Percentiles rank a stretch among this genome's conserved stretches.
phyloP scores from a whole-genome alignment of 345 rosid genomes.

The Salix viminalis region DNA sequence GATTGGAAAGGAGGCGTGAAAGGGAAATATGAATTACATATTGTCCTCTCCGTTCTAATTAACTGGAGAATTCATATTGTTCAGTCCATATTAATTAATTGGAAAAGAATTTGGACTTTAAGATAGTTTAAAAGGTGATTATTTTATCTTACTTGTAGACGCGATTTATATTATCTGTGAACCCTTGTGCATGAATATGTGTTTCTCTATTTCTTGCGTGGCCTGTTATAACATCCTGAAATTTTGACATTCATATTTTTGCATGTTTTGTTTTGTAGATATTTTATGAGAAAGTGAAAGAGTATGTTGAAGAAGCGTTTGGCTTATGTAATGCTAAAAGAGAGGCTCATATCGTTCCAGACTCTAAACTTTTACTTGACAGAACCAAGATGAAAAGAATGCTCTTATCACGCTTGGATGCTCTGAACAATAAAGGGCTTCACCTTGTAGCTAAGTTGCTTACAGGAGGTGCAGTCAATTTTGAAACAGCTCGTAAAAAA shows the following conservation, averaged over 20 bases:
- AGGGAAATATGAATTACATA: too few relatives aligned
- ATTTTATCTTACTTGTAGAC: too few relatives aligned
- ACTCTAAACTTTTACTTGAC: slow-evolving; percentile 19
- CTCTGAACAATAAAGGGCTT: slow-evolving; percentile 62
- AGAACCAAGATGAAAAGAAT: slow-evolving; percentile 24
- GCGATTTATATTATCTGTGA: too few relatives aligned
- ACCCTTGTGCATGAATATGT: neutral
- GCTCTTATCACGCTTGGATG: slow-evolving; percentile 41
- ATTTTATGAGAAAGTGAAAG: slow-evolving; percentile 53
- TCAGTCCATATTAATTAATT: too few relatives aligned
- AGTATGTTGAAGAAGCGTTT: slow-evolving; percentile 56
- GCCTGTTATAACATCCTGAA: neutral
- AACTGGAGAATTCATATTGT: too few relatives aligned
- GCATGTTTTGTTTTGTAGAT: slow-evolving; percentile 37
- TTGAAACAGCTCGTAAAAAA: slow-evolving; percentile 50
- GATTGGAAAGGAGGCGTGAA: too few relatives aligned
- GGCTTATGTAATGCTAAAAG: slow-evolving; percentile 34
- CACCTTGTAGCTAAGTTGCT: slow-evolving; percentile 47
- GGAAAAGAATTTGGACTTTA: too few relatives aligned
- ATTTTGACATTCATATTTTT: neutral
- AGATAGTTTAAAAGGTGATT: too few relatives aligned
- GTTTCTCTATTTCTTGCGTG: neutral
- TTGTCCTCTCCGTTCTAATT: too few relatives aligned
- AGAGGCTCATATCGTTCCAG: slow-evolving; percentile 18
- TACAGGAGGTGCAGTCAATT: slow-evolving; percentile 38